Evolutionary conservation across 495 filamentous ascomycete genomes (phyloP), one percentile per base, ranked within the genome.

Genomic region (Astrothelium macrocarpum): DNA sequence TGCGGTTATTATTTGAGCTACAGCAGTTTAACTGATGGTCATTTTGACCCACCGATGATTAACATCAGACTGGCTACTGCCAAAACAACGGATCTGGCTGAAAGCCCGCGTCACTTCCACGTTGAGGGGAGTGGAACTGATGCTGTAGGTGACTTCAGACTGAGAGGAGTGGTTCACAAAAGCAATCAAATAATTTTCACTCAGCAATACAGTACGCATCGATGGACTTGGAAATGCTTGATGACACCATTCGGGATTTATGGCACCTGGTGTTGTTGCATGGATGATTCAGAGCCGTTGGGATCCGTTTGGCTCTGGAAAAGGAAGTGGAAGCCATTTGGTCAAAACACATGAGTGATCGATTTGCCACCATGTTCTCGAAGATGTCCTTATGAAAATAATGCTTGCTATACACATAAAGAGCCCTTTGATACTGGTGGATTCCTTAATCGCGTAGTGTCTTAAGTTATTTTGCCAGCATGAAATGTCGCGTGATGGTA

Each of bases 231-330:
- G 49, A 29, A 29, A 56, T 56, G 49, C 49, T 28, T 25, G 23
- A 56, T 56, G 49, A 56, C 49, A 28, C 49, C 49, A 9, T 56
- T 56, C 16, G 49, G 49, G 11, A 56, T 56, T 2, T 56, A n/a
- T 29, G 49, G 49, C 26, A 29, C 26, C 29, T 56, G 49, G 49
- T 56, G 11, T 29, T 1, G 7, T 9, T 2, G 2, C 7, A 9
- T 9, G 5, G 12, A 29, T 10, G 25, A 26, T 16, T 25, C 7
- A 28, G 7, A 0, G 2, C 23, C 49, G 25, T 20, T 56, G 26
- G 49, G 49, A 2, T 20, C 49, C 12, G 25, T 56, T 9, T 56
- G 49, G 49, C 25, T 56, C 12, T 56, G 49, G 49, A 56, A 56
- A 29, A 56, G 16, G 25, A 16, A 56, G 11, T 56, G 49, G 49